These are phyloP conservation scores for Pseudogymnoascus sp. DNA, from an alignment of 2,329 filamentous ascomycete species.

Conservation along the genomic window DNA sequence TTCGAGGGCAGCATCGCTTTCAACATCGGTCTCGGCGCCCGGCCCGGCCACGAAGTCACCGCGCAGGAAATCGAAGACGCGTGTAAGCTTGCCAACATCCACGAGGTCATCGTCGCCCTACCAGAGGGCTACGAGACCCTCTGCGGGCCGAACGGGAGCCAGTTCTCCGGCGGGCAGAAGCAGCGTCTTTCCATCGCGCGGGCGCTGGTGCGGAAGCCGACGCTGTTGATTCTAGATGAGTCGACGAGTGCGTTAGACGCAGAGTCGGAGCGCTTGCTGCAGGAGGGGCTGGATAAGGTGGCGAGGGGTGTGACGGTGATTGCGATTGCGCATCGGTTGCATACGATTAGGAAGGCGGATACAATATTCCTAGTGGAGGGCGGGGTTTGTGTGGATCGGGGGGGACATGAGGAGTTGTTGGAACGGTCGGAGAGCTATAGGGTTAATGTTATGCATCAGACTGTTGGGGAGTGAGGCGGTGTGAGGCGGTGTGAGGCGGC, in stretches of 20 bases:
- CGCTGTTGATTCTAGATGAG: conserved; percentile 71
- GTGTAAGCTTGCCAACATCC: conserved; percentile 60
- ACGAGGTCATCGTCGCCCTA: conserved; percentile 55
- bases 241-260: conserved; percentile 71
- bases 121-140: conserved; percentile 59
- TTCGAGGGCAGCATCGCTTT: conserved; percentile 49
- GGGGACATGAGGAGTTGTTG: conserved; percentile 46
- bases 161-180: conserved; percentile 69
- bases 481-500: background rate
- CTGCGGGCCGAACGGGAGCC: conserved; percentile 61
- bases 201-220: conserved; percentile 62
- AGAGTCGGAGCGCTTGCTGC: conserved; percentile 57
- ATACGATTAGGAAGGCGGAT: conserved; percentile 49
- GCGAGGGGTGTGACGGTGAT: conserved; percentile 47
- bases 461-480: conserved; percentile 21
- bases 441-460: conserved; percentile 41
- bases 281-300: conserved; percentile 55
- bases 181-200: conserved; percentile 73
- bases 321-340: conserved; percentile 49
- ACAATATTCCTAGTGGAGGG: conserved; percentile 50
- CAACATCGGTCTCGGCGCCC: conserved; percentile 47
- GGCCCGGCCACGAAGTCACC: conserved; percentile 42
- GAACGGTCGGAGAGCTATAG: conserved; percentile 42
- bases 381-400: conserved; percentile 43
- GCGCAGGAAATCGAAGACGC: conserved; percentile 57